Evolutionary conservation across 768 basidiomycete species (phyloP), one percentile per base, ranked within the genome.

Genomic region (Postia placenta): DNA sequence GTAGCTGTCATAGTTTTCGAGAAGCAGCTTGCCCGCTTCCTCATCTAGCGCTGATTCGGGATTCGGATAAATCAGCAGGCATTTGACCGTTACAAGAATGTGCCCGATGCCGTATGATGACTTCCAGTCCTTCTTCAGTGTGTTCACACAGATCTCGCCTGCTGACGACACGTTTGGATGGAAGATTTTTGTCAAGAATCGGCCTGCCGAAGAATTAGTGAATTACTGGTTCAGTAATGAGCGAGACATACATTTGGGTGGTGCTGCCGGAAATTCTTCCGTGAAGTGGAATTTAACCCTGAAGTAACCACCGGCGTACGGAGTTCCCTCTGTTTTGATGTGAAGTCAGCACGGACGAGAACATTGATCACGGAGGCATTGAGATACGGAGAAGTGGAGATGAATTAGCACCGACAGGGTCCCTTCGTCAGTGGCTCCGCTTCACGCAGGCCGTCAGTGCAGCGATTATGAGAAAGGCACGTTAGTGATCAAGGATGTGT

Each of bases 51-150:
- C 95, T 6, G 91, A 94, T 66, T 97, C 94, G 26, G 95, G 92
- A 63, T 96, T 96, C 25, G 94, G 94, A 62, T 93, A 93, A 56
- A 98, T 97, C 53, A 98, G 78, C 40, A 98, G 80, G 62, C 94
- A 96, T 65, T 93, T 94, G 56, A 97, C 85, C 24, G 92, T 94
- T 50, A 92, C 84, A 14, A 95, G 77, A 51, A 95, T 95, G 64
- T 94, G 91, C 12, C 74, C 80, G 25, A 98, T 92, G 42, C 94
- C 94, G 59, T 91, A 94, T 11, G 83, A 79, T 20, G 88, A 78
- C 64, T 92, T 87, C 94, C 94, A 97, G 60, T 95, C 92, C 66
- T 96, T 95, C 76, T 96, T 97, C 22, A 97, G 71, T 5, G 93
- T 97, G 70, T 94, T 95, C 12, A 97, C 93, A 64, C 93, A 97